Evolutionary conservation across 306 rosid species (phyloP).

Genomic region (Cicer bijugum): DNA sequence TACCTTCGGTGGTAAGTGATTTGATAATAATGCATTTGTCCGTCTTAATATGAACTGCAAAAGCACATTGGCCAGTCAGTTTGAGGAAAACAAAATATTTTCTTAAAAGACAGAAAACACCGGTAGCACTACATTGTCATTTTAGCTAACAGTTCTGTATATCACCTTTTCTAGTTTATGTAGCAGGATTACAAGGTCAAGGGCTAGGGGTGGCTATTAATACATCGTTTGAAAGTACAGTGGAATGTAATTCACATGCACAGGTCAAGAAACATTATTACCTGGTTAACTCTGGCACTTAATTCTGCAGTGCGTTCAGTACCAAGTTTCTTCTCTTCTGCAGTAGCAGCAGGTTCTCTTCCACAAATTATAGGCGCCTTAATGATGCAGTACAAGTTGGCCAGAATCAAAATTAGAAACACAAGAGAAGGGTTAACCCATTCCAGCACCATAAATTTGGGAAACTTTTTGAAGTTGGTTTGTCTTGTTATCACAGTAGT

Average conservation of each 20-base stretch:
- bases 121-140: conserved; percentile 20
- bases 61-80: conserved; percentile 37
- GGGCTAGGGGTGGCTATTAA: conserved; percentile 39
- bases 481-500: conserved; percentile 7
- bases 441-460: conserved; percentile 39
- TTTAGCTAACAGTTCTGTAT: conserved; percentile 27
- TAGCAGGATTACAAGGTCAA: conserved; percentile 35
- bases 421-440: conserved; percentile 26
- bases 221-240: conserved; percentile 32
- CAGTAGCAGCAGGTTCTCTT: conserved; percentile 85
- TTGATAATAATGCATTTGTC: conserved; percentile 86
- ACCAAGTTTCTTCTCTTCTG: conserved; percentile 85
- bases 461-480: conserved; percentile 36
- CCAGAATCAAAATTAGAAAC: conserved; percentile 43
- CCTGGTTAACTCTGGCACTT: conserved; percentile 89
- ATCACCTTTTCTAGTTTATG: conserved; percentile 25
- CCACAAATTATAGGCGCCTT: conserved; percentile 93
- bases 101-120: conserved; percentile 37
- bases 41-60: conserved; percentile 92
- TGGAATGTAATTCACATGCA: conserved; percentile 21
- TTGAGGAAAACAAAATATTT: conserved; percentile 40
- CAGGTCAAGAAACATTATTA: conserved; percentile 40
- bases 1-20: conserved; percentile 98
- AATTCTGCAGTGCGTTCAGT: conserved; percentile 80
- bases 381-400: conserved; percentile 43